Evolutionary conservation across 2,329 filamentous ascomycete genomes (phyloP).

Genomic region (Ceratocystis papillata): DNA sequence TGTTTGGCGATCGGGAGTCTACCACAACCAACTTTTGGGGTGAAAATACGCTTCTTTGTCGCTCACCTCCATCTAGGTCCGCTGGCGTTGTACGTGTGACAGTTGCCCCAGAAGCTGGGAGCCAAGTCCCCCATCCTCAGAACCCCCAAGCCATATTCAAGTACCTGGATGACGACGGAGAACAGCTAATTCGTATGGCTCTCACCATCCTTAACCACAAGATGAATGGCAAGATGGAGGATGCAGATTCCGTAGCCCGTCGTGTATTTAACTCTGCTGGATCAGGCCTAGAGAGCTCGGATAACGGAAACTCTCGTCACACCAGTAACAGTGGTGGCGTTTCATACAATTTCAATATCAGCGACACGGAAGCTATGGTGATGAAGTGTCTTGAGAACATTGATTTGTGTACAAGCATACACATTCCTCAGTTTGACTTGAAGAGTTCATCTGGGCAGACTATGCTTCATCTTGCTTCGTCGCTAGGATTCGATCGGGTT

Average conservation of each 20-base stretch:
- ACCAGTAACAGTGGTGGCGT: constrained; percentile 37
- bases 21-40: constrained; percentile 73
- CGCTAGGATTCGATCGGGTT: constrained; percentile 62
- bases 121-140: constrained; percentile 26
- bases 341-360: constrained; percentile 34
- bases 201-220: constrained; percentile 54
- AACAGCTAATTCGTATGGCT: constrained; percentile 57
- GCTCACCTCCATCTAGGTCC: constrained; percentile 59
- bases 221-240: constrained; percentile 51
- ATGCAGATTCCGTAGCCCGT: constrained; percentile 51
- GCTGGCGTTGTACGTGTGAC: constrained; percentile 61
- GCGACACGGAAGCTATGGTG: constrained; percentile 55
- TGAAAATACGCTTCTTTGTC: constrained; percentile 65
- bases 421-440: constrained; percentile 56
- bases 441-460: constrained; percentile 59
- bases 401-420: constrained; percentile 63
- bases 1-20: constrained; percentile 59
- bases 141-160: constrained; percentile 50
- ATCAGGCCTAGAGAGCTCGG: constrained; percentile 29
- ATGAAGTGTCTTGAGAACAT: constrained; percentile 67
- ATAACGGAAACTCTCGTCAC: constrained; percentile 26
- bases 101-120: constrained; percentile 29
- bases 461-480: constrained; percentile 69
- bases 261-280: constrained; percentile 43
- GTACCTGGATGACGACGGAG: constrained; percentile 61